Evolutionary conservation across 768 basidiomycete genomes (phyloP).

Genomic region (Coprinopsis sp.): DNA sequence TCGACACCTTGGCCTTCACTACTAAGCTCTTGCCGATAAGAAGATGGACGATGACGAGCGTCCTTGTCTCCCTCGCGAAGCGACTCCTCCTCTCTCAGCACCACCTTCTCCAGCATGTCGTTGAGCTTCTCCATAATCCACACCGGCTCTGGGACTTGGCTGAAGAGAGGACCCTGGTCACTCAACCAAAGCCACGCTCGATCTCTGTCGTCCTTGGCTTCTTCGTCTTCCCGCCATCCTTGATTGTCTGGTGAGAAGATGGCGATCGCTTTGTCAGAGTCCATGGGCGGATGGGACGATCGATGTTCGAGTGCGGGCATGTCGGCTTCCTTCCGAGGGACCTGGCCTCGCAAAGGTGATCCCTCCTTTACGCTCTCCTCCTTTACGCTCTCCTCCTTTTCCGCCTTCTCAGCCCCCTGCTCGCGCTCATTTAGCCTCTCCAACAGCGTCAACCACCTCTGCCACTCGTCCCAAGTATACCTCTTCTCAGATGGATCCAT

Average conservation of each 20-base stretch:
- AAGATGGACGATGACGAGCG: too few relatives aligned
- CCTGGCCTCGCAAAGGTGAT: neutral
- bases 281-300: too few relatives aligned
- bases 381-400: neutral
- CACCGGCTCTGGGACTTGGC: constrained; percentile 29
- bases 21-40: too few relatives aligned
- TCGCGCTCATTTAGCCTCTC: constrained; percentile 16
- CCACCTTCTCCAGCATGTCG: constrained; percentile 27
- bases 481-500: constrained; percentile 19
- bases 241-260: neutral
- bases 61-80: too few relatives aligned
- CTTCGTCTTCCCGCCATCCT: neutral
- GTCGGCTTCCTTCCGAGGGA: neutral
- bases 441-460: constrained; percentile 27
- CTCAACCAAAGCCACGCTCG: constrained; percentile 34
- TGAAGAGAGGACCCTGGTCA: constrained; percentile 38
- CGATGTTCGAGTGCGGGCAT: too few relatives aligned
- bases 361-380: neutral
- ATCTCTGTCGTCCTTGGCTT: constrained; percentile 1
- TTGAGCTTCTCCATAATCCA: constrained; percentile 35
- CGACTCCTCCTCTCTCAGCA: too few relatives aligned
- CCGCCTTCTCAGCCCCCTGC: neutral
- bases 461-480: constrained; percentile 37
- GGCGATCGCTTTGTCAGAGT: too few relatives aligned
- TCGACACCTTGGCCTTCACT: too few relatives aligned